These are phyloP conservation scores for Chalciporus sp. DNA, from an alignment of 1,284 basidiomycete species.

Conservation along the genomic window DNA sequence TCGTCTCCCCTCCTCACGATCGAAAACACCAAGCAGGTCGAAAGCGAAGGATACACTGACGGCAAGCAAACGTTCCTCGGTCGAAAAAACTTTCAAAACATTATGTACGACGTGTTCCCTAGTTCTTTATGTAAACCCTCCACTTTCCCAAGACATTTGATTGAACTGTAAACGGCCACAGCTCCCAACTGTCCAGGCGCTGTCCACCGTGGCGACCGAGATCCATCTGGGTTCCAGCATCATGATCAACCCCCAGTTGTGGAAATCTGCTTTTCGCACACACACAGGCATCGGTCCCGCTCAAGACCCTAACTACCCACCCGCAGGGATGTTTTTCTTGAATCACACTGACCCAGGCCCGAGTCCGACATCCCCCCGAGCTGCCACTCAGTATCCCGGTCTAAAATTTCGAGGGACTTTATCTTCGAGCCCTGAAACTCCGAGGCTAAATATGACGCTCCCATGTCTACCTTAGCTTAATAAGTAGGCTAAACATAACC, in stretches of 20 bases:
- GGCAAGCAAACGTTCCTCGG: not conserved
- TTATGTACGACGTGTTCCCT: constrained; percentile 25
- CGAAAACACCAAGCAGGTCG: not conserved
- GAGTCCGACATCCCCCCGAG: not conserved
- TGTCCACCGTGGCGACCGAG: too few relatives aligned
- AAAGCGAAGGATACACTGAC: not conserved
- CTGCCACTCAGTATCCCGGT: not conserved
- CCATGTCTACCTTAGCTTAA: not conserved
- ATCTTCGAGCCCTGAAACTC: constrained; percentile 2
- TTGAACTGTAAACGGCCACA: constrained; percentile 2
- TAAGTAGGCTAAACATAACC: constrained; percentile 7
- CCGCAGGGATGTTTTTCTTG: not conserved
- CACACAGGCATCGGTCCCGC: not conserved
- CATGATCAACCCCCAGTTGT: not conserved
- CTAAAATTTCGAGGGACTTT: constrained; percentile 1
- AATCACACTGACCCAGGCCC: too few relatives aligned
- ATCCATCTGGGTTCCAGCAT: too few relatives aligned
- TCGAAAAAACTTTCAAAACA: constrained; percentile 8
- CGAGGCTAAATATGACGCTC: constrained; percentile 1
- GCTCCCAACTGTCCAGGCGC: not conserved
- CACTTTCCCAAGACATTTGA: constrained; percentile 25
- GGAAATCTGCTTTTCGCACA: not conserved
- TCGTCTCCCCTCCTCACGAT: not conserved
- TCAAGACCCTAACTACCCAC: not conserved
- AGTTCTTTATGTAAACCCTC: constrained; percentile 32